Percentiles rank a stretch among this genome's conserved stretches.
Evolutionary conservation across 345 rosid genomes (phyloP).

Genomic region (Camelina laxa): DNA sequence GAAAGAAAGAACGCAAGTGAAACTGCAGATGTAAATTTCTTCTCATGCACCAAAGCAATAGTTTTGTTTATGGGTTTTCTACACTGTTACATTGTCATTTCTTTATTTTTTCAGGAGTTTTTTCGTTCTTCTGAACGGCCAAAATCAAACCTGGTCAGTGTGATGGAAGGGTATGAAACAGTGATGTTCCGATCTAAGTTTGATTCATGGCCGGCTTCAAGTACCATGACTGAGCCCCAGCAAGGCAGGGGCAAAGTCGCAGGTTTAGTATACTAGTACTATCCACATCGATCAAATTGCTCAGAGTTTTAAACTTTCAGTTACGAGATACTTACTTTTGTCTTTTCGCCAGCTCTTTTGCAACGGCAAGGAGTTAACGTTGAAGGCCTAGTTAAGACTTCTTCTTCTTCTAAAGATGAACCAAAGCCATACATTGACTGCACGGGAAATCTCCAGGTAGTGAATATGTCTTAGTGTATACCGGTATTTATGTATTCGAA

Average conservation of each 20-base stretch:
- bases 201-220: slow-evolving; percentile 82
- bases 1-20: slow-evolving; percentile 85
- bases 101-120: slow-evolving; percentile 60
- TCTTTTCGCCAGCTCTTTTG: slow-evolving; percentile 63
- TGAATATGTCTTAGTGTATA: slow-evolving; percentile 22
- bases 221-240: slow-evolving; percentile 70
- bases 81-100: slow-evolving; percentile 9
- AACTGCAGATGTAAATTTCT: slow-evolving; percentile 72
- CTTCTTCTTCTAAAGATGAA: slow-evolving; percentile 75
- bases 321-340: slow-evolving; percentile 27
- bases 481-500: slow-evolving; percentile 6
- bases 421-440: slow-evolving; percentile 87
- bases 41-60: slow-evolving; percentile 11
- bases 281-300: not conserved
- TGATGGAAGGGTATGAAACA: slow-evolving; percentile 98
- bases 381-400: slow-evolving; percentile 80
- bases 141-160: slow-evolving; percentile 70
- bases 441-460: slow-evolving; percentile 93
- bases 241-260: slow-evolving; percentile 99
- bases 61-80: slow-evolving; percentile 18
- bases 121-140: slow-evolving; percentile 57
- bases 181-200: slow-evolving; percentile 88
- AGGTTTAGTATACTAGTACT: slow-evolving; percentile 52
- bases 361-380: slow-evolving; percentile 94
- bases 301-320: slow-evolving; percentile 12